phyloP scores from a whole-genome alignment of 2,329 filamentous ascomycete genomes.

The Cytospora piceae region DNA sequence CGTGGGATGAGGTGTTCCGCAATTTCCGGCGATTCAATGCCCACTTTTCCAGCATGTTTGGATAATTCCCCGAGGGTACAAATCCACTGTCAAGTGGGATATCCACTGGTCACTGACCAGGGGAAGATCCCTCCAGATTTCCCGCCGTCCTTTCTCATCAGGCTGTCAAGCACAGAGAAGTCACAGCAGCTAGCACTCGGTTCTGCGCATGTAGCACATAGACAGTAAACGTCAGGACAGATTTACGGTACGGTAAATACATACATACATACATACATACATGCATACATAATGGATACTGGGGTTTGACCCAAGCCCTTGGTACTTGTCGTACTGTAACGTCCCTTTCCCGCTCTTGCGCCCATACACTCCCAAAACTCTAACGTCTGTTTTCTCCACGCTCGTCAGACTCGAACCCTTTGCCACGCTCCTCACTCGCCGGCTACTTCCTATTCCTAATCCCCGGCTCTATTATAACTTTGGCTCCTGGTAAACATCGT shows the following conservation, averaged over 20 bases:
- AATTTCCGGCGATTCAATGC: constrained; percentile 16
- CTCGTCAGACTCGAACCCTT: constrained; percentile 5
- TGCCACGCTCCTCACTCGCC: neutral
- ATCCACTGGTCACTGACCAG: neutral
- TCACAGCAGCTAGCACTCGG: constrained; percentile 3
- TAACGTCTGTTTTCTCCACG: neutral
- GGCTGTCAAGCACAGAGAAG: neutral
- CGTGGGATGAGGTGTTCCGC: neutral
- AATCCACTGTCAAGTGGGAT: neutral
- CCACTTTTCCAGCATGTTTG: constrained; percentile 16
- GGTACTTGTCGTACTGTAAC: neutral
- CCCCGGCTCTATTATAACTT: constrained; percentile 12
- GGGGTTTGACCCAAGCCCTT: neutral
- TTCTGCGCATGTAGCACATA: constrained; percentile 26
- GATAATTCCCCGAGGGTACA: constrained; percentile 1
- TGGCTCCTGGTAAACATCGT: constrained; percentile 5
- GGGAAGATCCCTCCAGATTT: neutral
- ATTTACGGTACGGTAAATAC: neutral
- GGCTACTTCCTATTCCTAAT: constrained; percentile 4
- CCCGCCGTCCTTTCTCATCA: constrained; percentile 1
- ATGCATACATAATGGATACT: neutral
- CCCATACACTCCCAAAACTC: neutral
- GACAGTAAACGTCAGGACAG: neutral
- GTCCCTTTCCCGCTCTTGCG: neutral
- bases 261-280: too few species aligned